A percentile compares a stretch with the other conserved stretches of the same genome.
phyloP scores from a whole-genome alignment of 2,329 filamentous ascomycete species.

The Salinomyces thailandicus region DNA sequence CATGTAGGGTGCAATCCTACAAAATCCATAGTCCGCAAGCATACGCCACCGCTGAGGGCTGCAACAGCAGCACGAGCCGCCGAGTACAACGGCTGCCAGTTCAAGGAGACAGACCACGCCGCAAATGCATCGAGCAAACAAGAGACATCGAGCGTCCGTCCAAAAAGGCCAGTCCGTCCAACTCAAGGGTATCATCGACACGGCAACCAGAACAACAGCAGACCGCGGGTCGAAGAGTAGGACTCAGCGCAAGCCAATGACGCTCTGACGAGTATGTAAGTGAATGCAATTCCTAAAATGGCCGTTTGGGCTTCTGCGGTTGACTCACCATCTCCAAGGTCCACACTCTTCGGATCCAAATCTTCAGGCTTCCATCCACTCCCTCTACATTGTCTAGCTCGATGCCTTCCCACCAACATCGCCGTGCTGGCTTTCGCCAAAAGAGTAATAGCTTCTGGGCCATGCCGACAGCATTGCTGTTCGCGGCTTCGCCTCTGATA shows the following conservation, averaged over 20 bases:
- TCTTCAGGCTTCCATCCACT: constrained; percentile 83
- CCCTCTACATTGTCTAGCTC: constrained; percentile 84
- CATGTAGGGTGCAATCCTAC: no score
- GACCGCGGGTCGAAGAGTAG: neutral
- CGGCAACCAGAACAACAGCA: constrained; percentile 1
- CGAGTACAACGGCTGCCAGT: no score
- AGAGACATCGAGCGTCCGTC: no score
- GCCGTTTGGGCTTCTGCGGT: neutral
- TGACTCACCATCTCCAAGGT: constrained; percentile 81
- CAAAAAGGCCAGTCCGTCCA: no score
- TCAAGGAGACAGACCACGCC: no score
- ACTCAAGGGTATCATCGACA: constrained; percentile 2
- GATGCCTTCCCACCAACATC: constrained; percentile 99
- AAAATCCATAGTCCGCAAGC: no score
- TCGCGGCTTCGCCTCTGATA: constrained; percentile 55
- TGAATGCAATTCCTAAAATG: neutral
- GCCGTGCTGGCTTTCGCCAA: constrained; percentile 90
- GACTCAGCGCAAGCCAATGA: neutral
- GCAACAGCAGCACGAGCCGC: no score
- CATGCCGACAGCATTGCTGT: constrained; percentile 80
- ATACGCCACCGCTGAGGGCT: no score
- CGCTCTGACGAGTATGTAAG: neutral
- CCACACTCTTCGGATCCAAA: constrained; percentile 98
- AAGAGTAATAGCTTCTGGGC: constrained; percentile 95
- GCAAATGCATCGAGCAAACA: no score